A percentile compares a stretch with the other conserved stretches of the same genome.
phyloP scores from a whole-genome alignment of 2,329 filamentous ascomycete genomes.

The Clonostachys rhizophaga region DNA sequence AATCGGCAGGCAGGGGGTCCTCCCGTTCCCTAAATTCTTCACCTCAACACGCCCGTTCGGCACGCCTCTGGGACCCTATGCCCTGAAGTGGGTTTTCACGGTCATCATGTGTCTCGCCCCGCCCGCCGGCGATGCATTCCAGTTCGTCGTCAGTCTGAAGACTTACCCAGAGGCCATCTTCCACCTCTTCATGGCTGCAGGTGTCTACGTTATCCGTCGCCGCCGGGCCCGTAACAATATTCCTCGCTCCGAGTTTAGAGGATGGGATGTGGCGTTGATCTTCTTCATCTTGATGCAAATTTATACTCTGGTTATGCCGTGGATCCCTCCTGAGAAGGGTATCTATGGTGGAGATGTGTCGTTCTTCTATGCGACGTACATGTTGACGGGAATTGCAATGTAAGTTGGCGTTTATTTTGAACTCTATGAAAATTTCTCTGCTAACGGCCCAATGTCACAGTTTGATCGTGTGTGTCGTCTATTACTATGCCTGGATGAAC shows the following conservation, averaged over 20 bases:
- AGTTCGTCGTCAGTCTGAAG: conserved; percentile 55
- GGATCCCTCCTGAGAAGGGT: conserved; percentile 62
- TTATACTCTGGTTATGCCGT: conserved; percentile 65
- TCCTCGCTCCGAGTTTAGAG: conserved; percentile 44
- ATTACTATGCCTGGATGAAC: conserved; percentile 56
- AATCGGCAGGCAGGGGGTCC: conserved; percentile 55
- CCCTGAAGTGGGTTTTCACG: conserved; percentile 52
- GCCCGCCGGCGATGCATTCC: conserved; percentile 60
- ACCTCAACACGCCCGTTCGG: conserved; percentile 59
- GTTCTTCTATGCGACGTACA: conserved; percentile 72
- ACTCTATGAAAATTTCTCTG: background rate
- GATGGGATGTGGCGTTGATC: conserved; percentile 52
- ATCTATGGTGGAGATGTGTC: conserved; percentile 59
- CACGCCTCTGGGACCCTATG: conserved; percentile 55
- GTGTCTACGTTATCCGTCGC: conserved; percentile 52
- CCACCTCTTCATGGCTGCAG: conserved; percentile 47
- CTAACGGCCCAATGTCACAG: conserved; percentile 16
- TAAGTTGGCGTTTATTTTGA: conserved; percentile 28
- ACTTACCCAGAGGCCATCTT: conserved; percentile 58
- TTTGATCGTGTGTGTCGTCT: conserved; percentile 45
- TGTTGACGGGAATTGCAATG: conserved; percentile 59
- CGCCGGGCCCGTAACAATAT: conserved; percentile 46
- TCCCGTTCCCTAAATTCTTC: conserved; percentile 58
- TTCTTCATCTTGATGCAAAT: conserved; percentile 57
- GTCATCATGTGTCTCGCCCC: conserved; percentile 55